Percentiles rank a stretch among this genome's conserved stretches.
Conservation (phyloP, 306 rosid species). For the Ormosia emarginata region DNA sequence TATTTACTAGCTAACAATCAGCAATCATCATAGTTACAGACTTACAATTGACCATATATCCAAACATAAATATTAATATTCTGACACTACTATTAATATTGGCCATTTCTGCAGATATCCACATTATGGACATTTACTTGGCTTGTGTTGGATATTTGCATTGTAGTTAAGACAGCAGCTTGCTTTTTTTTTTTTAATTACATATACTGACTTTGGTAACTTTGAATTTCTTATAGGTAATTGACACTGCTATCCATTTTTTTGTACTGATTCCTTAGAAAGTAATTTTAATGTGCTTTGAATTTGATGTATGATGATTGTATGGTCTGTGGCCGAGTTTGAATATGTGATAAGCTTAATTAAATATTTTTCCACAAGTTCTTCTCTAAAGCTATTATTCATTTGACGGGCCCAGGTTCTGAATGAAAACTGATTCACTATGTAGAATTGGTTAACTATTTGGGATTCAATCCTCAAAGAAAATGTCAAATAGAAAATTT, state of each 20-base stretch:
- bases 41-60: neutral
- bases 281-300: neutral
- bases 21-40: no score
- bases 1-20: no score
- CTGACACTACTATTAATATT: neutral
- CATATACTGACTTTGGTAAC: neutral
- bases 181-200: no score
- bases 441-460: neutral
- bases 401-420: neutral
- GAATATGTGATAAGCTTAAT: neutral
- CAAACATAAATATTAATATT: neutral
- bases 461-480: neutral
- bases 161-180: no score
- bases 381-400: neutral
- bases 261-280: neutral
- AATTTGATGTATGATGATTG: neutral
- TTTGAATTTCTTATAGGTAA: neutral
- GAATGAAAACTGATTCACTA: neutral
- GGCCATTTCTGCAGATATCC: neutral
- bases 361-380: neutral
- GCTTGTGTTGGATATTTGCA: neutral
- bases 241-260: neutral
- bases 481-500: neutral
- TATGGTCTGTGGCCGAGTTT: neutral
- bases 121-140: neutral